Conservation (phyloP, 164 flowering plant genomes). For the Tetrastigma voinierianum region DNA sequence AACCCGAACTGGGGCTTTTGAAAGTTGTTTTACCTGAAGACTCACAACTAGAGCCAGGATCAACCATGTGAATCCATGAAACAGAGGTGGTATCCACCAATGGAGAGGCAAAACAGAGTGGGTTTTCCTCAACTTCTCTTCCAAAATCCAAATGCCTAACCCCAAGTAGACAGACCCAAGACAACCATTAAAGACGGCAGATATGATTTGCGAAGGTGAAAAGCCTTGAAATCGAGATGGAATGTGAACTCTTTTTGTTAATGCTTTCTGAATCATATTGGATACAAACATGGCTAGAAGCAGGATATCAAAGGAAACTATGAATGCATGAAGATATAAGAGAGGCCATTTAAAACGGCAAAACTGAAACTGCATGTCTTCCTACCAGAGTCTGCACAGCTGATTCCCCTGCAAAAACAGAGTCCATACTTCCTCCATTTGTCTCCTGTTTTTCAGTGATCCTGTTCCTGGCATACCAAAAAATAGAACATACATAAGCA, state of each 20-base stretch:
- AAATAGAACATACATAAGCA: too few relatives aligned
- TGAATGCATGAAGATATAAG: constrained; percentile 20
- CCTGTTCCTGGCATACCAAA: too few relatives aligned
- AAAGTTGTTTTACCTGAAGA: constrained; percentile 14
- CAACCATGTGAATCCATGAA: constrained; percentile 24
- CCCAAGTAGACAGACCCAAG: too few relatives aligned
- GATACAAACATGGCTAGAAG: constrained; percentile 20
- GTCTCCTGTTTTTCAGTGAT: too few relatives aligned
- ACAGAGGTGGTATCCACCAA: constrained; percentile 13
- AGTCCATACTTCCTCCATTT: too few relatives aligned
- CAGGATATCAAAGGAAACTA: constrained; percentile 15
- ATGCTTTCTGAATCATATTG: constrained; percentile 7
- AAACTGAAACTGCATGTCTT: constrained; percentile 20
- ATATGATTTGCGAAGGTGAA: constrained; percentile 26
- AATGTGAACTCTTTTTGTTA: neutral
- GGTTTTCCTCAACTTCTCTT: constrained; percentile 8
- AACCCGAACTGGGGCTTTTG: constrained; percentile 11
- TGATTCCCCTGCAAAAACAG: constrained; percentile 37
- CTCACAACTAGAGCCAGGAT: constrained; percentile 13
- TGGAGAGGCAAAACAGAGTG: constrained; percentile 11
- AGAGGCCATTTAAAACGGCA: constrained; percentile 17
- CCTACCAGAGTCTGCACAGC: constrained; percentile 14
- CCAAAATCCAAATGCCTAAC: too few relatives aligned
- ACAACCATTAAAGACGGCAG: constrained; percentile 24
- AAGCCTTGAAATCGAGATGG: constrained; percentile 1